Evolutionary conservation across 352 stramenopile species (phyloP), one percentile per base, ranked within the genome.

Genomic region (Globisporangium radiosum): DNA sequence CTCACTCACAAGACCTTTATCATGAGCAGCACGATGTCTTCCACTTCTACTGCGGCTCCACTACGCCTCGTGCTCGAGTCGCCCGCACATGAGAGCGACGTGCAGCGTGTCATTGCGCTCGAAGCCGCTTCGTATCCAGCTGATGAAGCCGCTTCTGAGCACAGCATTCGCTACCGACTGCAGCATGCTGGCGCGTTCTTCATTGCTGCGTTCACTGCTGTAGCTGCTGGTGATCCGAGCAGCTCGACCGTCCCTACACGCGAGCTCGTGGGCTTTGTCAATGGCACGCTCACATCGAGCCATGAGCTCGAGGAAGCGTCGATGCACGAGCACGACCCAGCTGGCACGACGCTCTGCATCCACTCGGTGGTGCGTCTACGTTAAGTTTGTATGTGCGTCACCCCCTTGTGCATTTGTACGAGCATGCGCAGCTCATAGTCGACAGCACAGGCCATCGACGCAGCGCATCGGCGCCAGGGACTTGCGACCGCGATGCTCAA

Each of bases 191-290:
- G 72, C 38, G 68, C 66, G 5, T 97, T 95, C 59, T 91, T 96
- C 63, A 63, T 58, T 45, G 63, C 43, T 8, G 64, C 52, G 11
- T 69, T 82, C 42, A 19, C 17, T 19, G 17, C 0, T 19, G 17
- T 19, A 19, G 17, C 17, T 19, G 17, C 17, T 19, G 17, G 17
- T 19, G 17, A 19, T 19, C 17, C 17, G 17, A 19, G 17, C 17
- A 19, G 17, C 17, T 19, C 17, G 17, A 19, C 17, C 0, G 17
- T 19, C 17, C 17, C 17, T 19, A 19, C 17, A 19, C 8, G 11
- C 43, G 11, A n/a, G 4, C 70, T 97, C 43, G 78, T 97, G 17
- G 92, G 92, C 5, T 98, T 96, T 70, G 81, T 98, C 56, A 96
- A 90, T 66, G 77, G 73, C 58, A 97, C 90, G 45, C 72, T 92